These are phyloP conservation scores for Daldinia vernicosa DNA, from an alignment of 495 filamentous ascomycete species.

Conservation along the genomic window DNA sequence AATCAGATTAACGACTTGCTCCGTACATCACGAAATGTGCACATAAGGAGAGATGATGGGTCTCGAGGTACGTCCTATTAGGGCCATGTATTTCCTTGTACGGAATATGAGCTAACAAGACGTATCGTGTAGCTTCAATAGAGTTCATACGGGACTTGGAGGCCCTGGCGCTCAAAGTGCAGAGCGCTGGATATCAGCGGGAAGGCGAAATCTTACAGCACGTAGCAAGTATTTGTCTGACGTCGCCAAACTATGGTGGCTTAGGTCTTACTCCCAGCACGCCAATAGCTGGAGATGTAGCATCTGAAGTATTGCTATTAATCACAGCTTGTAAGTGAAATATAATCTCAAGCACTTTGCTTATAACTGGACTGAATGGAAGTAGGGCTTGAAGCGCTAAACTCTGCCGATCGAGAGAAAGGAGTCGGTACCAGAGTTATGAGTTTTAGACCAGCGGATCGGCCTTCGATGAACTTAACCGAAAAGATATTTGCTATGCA, in stretches of 20 bases:
- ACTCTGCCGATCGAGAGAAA: neutral
- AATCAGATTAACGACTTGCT: neutral
- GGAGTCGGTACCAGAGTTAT: neutral
- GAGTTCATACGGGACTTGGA: neutral
- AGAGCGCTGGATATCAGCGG: neutral
- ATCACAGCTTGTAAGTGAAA: neutral
- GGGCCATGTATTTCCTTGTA: too few species aligned
- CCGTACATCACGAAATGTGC: neutral
- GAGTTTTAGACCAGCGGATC: neutral
- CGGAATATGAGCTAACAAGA: neutral
- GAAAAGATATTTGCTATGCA: slow-evolving; percentile 3
- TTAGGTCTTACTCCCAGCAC: neutral
- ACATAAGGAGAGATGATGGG: neutral
- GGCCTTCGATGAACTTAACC: neutral
- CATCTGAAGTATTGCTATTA: neutral
- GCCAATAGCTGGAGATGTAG: neutral
- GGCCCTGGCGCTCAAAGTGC: neutral
- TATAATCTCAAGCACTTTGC: neutral
- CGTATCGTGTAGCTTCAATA: neutral
- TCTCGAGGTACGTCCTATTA: neutral
- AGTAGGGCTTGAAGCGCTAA: neutral
- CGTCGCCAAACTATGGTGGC: neutral
- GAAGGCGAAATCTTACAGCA: neutral
- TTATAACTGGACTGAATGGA: neutral
- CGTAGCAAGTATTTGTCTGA: neutral